Base-by-base conservation (phyloP, 371 early-diverging fungal genomes). In the Fennellomyces sp. region DNA sequence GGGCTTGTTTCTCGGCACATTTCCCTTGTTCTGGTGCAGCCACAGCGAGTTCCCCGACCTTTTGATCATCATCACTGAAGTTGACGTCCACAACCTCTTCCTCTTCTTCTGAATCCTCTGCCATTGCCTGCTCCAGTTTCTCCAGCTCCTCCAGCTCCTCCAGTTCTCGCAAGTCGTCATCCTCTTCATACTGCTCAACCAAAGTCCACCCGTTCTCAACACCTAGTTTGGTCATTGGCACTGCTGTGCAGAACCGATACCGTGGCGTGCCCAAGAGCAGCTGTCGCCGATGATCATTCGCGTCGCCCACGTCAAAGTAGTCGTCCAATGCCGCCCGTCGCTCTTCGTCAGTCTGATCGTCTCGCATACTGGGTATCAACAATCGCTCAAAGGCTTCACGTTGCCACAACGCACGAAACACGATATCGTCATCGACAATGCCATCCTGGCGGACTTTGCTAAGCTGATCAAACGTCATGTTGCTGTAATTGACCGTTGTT, bases 361-460 rank as follows among this genome's bases (percentile, higher is more conserved):
- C 17, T 1, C 27, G 47, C 17, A 17, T 30, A 15, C 29, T 21
- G 26, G 58, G 77, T 26, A 66, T 75, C n/a, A 80, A 30, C 5
- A 76, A 55, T 8, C 77, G 71, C 33, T 76, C 74, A 13, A 80
- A 53, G 10, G 80, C 75, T 50, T 76, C 69, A 15, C 80, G 61
- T 51, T 80, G 80, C 80, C 80, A 80, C 10, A 80, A 47, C 1
- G 80, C 80, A n/a, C 80, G 69, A 42, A 80, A 80, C 1, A 80
- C 80, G 23, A 75, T 69, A 1, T 66, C 68, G 48, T 80, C 80
- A 48, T 80, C 75, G 1, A 80, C 80, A 58, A 80, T 76, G 2
- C 77, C 72, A 41, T 80, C 80, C 0, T 70, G 66, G 2, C 75
- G 67, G 3, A 80, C 80, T n/a, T 42, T 58, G 1, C 73, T 71